These are phyloP conservation scores for Pseudogymnoascus sp. DNA, from an alignment of 2,329 filamentous ascomycete species.

Conservation along the genomic window DNA sequence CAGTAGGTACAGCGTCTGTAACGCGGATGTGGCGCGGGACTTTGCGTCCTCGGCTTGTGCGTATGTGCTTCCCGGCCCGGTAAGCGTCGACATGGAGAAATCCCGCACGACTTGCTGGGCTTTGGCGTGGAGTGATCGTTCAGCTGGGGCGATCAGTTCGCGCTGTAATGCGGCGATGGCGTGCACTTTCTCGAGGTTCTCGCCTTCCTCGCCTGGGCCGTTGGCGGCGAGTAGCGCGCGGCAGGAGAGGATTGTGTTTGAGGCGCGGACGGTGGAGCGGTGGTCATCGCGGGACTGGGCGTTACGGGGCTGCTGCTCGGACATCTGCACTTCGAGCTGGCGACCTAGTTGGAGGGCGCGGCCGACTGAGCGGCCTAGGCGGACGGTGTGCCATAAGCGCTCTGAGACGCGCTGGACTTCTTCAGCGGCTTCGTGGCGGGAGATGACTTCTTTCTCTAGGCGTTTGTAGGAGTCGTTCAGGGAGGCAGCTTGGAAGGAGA, in stretches of 20 bases:
- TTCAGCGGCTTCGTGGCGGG: constrained; percentile 78
- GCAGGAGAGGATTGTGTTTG: constrained; percentile 69
- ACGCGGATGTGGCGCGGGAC: constrained; percentile 62
- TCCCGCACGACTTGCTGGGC: constrained; percentile 75
- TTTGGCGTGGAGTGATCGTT: constrained; percentile 62
- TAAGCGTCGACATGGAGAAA: constrained; percentile 63
- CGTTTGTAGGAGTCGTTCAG: constrained; percentile 80
- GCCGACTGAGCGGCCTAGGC: constrained; percentile 66
- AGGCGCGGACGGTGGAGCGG: constrained; percentile 70
- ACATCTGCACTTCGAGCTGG: constrained; percentile 79
- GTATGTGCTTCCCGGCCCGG: constrained; percentile 43
- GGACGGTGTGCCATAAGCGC: constrained; percentile 71
- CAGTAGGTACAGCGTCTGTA: constrained; percentile 71
- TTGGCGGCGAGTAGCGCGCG: constrained; percentile 62
- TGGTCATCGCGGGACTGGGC: constrained; percentile 58
- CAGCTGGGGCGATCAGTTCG: constrained; percentile 61
- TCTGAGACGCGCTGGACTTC: constrained; percentile 71
- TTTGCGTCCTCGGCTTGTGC: constrained; percentile 66
- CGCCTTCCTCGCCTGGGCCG: constrained; percentile 64
- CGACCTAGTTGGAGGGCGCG: constrained; percentile 74
- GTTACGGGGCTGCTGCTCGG: constrained; percentile 50
- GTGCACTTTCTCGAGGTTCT: constrained; percentile 66
- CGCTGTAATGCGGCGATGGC: constrained; percentile 64
- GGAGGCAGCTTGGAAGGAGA: constrained; percentile 71
- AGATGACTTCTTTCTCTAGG: constrained; percentile 76